A percentile compares a stretch with the other conserved stretches of the same genome.
Conservation (phyloP, 208 protist genomes). For the Baffinella frigidus region DNA sequence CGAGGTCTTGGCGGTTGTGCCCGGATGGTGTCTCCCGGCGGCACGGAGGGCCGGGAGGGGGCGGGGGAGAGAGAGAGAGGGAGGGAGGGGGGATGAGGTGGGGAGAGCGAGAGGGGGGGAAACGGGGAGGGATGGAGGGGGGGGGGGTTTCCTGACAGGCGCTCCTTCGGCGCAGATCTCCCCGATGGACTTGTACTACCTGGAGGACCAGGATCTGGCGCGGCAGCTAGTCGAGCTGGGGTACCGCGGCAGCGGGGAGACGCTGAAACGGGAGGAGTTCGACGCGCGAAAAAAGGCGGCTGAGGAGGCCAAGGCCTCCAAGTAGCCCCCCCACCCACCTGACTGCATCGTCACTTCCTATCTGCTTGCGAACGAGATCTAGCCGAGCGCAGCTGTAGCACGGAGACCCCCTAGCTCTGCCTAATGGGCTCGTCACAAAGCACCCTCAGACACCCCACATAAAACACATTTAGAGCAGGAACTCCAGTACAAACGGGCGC, state of each 20-base stretch:
- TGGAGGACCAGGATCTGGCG: slow-evolving; percentile 81
- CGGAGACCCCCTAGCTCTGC: no score
- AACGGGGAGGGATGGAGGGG: neutral
- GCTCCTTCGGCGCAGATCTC: slow-evolving; percentile 72
- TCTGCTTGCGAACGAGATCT: no score
- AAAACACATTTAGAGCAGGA: no score
- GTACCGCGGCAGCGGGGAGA: slow-evolving; percentile 82
- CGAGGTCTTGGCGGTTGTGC: neutral
- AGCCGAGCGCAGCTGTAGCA: no score
- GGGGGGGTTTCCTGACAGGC: neutral
- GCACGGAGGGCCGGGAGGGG: neutral
- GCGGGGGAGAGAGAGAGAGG: neutral
- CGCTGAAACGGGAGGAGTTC: slow-evolving; percentile 81
- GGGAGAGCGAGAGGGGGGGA: neutral
- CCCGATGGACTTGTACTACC: slow-evolving; percentile 78
- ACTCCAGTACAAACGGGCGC: no score
- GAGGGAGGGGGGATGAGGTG: neutral
- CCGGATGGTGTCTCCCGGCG: no score
- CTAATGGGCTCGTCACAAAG: no score
- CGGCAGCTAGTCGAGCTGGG: slow-evolving; percentile 93
- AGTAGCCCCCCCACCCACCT: no score
- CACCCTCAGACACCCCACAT: no score
- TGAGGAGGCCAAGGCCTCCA: slow-evolving; percentile 47
- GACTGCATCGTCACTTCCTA: no score
- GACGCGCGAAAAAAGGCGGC: slow-evolving; percentile 72